Base-by-base conservation (phyloP, 1,284 basidiomycete genomes). In the Ustilago cynodontis region DNA sequence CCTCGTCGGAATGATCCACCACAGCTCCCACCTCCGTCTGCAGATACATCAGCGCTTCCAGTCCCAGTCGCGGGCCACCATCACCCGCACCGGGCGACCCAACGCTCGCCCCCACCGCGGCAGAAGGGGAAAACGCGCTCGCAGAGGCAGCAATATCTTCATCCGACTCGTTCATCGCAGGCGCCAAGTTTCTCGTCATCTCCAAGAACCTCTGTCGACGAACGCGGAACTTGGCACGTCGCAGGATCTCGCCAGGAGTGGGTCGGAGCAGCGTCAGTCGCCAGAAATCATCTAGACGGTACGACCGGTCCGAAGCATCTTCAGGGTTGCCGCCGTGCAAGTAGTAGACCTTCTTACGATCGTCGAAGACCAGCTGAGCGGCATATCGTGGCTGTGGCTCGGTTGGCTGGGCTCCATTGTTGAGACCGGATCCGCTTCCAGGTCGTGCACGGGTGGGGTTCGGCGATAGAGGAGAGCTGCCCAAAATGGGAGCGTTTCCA, bases 281-380 rank as follows among this genome's bases (percentile, higher is more conserved):
- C 86, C 86, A 87, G 37, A 85, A 82, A 59, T 87, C 86, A 58
- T 76, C 74, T 20, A 86, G 61, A 0, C 86, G 68, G 39, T 67
- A 65, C 1, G 65, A 65, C 3, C 70, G 55, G 26, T 69, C 67
- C 8, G 43, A 41, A 0, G 59, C 53, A 14, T 80, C 79, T 26
- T 65, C 70, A 0, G 86, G 85, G 29, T 86, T 86, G 9, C 86
- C 86, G 3, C 86, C 86, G 55, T 86, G 85, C 54, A 87, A 53
- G 67, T 85, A 86, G 62, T 84, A 86, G 39, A 80, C 78, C 37
- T 79, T 69, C 13, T 69, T 57, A 31, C 80, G 71, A 9, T 81
- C 82, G 58, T 87, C 86, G 43, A 82, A 86, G 1, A 86, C 81
- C 56, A 86, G 74, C 78, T 87, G 80, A 1, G 68, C 62, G n/a